These are phyloP conservation scores for Hypoxylon sp. DNA, from an alignment of 2,329 filamentous ascomycete genomes.

Conservation along the genomic window DNA sequence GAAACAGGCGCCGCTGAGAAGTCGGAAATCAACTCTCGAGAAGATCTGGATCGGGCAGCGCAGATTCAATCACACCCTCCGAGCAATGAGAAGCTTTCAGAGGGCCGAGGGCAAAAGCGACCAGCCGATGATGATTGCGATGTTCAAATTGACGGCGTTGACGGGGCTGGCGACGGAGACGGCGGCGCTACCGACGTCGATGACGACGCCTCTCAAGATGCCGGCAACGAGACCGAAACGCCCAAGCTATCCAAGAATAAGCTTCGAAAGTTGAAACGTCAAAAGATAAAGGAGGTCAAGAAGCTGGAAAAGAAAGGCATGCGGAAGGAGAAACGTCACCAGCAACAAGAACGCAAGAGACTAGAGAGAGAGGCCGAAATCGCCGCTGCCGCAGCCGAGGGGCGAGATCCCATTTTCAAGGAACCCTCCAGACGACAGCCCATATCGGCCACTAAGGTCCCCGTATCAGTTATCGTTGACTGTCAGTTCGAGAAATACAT, in stretches of 20 bases:
- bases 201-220: constrained; percentile 61
- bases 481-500: constrained; percentile 93
- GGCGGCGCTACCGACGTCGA: neutral
- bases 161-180: constrained; percentile 52
- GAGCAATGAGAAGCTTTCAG: neutral
- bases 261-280: constrained; percentile 77
- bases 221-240: constrained; percentile 43
- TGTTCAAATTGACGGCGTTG: constrained; percentile 38
- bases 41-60: constrained; percentile 20
- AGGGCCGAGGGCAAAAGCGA: constrained; percentile 38
- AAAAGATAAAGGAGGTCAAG: constrained; percentile 78
- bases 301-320: constrained; percentile 66
- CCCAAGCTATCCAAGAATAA: constrained; percentile 81
- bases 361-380: constrained; percentile 59
- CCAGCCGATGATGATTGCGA: constrained; percentile 62
- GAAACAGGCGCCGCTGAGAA: constrained; percentile 16
- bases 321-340: constrained; percentile 64
- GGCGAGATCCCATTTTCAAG: constrained; percentile 51
- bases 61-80: constrained; percentile 9
- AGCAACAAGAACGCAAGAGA: constrained; percentile 57
- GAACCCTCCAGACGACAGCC: constrained; percentile 48
- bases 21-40: constrained; percentile 16
- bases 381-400: constrained; percentile 53
- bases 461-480: constrained; percentile 84
- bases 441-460: constrained; percentile 59